Evolutionary conservation across 2,329 filamentous ascomycete genomes (phyloP).

Genomic region (Colletotrichum agaves): DNA sequence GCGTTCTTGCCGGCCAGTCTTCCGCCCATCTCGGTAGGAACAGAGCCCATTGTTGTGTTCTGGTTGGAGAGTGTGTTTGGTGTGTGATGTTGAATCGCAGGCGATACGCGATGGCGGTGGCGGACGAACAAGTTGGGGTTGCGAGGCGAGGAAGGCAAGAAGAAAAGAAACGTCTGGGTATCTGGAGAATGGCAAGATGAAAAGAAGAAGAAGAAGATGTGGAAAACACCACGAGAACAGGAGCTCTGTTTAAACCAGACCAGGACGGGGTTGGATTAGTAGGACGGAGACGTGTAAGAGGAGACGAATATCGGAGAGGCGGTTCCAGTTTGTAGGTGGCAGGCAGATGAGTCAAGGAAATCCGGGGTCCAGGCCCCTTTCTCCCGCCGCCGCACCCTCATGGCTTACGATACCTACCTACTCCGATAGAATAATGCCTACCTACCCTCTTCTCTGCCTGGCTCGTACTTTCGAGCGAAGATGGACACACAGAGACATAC

Average conservation of each 20-base stretch:
- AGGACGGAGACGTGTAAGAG: constrained; percentile 27
- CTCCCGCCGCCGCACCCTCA: constrained; percentile 7
- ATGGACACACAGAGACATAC: constrained; percentile 16
- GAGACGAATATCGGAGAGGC: not conserved
- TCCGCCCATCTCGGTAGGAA: constrained; percentile 49
- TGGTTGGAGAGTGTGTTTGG: not conserved
- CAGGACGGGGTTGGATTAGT: constrained; percentile 30
- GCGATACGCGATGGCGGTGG: not conserved
- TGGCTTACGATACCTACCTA: constrained; percentile 6
- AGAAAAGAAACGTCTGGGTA: not conserved
- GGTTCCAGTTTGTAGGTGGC: not conserved
- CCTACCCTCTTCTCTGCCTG: constrained; percentile 4
- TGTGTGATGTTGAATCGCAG: constrained; percentile 8
- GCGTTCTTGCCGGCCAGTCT: constrained; percentile 71
- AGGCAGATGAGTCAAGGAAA: constrained; percentile 39
- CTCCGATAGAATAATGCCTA: constrained; percentile 9
- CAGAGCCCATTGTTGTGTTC: constrained; percentile 42
- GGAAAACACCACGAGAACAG: constrained; percentile 3
- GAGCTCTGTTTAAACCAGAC: constrained; percentile 27
- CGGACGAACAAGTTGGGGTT: constrained; percentile 9
- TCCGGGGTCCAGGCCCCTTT: constrained; percentile 30
- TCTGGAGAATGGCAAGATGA: not conserved
- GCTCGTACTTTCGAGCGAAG: not conserved
- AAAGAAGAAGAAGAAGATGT: not conserved
- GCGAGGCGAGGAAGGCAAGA: not conserved